Evolutionary conservation across 1,139 yeast species (phyloP).

Genomic region (Yamadazyma pseudoaaseri): DNA sequence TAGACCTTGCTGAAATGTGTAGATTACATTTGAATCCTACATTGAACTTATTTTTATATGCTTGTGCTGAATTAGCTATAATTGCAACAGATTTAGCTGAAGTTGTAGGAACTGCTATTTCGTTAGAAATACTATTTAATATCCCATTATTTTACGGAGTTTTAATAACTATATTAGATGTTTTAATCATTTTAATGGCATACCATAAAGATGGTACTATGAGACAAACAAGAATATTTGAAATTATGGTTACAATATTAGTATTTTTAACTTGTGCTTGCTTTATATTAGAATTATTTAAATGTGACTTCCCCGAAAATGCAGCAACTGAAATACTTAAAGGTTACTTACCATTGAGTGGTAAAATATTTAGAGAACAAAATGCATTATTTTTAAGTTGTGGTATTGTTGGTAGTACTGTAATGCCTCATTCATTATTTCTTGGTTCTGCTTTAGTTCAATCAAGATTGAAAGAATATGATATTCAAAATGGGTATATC

Average conservation of each 20-base stretch:
- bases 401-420: slow-evolving; percentile 80
- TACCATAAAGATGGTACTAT: slow-evolving; percentile 71
- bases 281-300: slow-evolving; percentile 59
- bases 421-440: slow-evolving; percentile 79
- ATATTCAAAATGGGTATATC: slow-evolving; percentile 43
- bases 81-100: slow-evolving; percentile 83
- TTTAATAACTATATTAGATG: slow-evolving; percentile 69
- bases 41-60: slow-evolving; percentile 56
- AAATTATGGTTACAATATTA: slow-evolving; percentile 58
- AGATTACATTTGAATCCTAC: slow-evolving; percentile 58
- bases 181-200: slow-evolving; percentile 62
- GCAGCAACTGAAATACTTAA: slow-evolving; percentile 36
- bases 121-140: slow-evolving; percentile 65
- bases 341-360: slow-evolving; percentile 60
- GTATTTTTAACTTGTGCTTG: slow-evolving; percentile 68
- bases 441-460: slow-evolving; percentile 77
- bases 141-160: slow-evolving; percentile 70
- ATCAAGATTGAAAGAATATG: slow-evolving; percentile 67
- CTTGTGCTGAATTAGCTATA: slow-evolving; percentile 71
- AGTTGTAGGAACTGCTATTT: slow-evolving; percentile 78
- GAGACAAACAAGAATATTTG: slow-evolving; percentile 66
- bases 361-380: slow-evolving; percentile 49
- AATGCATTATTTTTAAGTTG: slow-evolving; percentile 65
- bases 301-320: slow-evolving; percentile 43
- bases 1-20: slow-evolving; percentile 77